These are phyloP conservation scores for Rusavskia elegans DNA, from an alignment of 495 filamentous ascomycete species.

Conservation along the genomic window DNA sequence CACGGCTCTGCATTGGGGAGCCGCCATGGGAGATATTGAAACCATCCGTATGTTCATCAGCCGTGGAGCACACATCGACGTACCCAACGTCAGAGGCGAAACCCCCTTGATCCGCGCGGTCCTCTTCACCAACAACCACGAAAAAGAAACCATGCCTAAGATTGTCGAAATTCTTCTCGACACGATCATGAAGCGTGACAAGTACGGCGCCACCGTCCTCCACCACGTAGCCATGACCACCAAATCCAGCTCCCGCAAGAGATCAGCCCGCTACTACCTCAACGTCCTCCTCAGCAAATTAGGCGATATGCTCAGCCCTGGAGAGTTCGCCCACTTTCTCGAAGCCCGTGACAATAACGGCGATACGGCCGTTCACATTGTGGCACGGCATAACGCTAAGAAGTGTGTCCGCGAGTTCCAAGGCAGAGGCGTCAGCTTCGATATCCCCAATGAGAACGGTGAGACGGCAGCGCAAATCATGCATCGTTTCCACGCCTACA, in stretches of 20 bases:
- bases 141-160: slow-evolving; percentile 68
- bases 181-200: slow-evolving; percentile 61
- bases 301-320: slow-evolving; percentile 44
- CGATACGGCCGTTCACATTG: slow-evolving; percentile 80
- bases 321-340: slow-evolving; percentile 52
- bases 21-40: slow-evolving; percentile 91
- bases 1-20: slow-evolving; percentile 89
- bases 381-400: slow-evolving; percentile 53
- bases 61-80: slow-evolving; percentile 52
- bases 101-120: slow-evolving; percentile 91
- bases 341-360: slow-evolving; percentile 66
- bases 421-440: slow-evolving; percentile 53
- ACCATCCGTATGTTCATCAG: slow-evolving; percentile 72
- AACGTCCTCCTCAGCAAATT: slow-evolving; percentile 81
- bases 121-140: slow-evolving; percentile 88
- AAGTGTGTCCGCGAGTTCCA: slow-evolving; percentile 61
- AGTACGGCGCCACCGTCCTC: slow-evolving; percentile 67
- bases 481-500: slow-evolving; percentile 8
- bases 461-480: slow-evolving; percentile 66
- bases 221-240: slow-evolving; percentile 86
- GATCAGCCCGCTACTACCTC: slow-evolving; percentile 78
- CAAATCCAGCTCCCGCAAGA: slow-evolving; percentile 57
- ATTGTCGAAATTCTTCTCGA: slow-evolving; percentile 65
- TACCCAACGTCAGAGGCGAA: slow-evolving; percentile 64
- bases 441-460: slow-evolving; percentile 65